Evolutionary conservation across 108 stramenopile species (phyloP).

Genomic region (Mediolabrus comicus): DNA sequence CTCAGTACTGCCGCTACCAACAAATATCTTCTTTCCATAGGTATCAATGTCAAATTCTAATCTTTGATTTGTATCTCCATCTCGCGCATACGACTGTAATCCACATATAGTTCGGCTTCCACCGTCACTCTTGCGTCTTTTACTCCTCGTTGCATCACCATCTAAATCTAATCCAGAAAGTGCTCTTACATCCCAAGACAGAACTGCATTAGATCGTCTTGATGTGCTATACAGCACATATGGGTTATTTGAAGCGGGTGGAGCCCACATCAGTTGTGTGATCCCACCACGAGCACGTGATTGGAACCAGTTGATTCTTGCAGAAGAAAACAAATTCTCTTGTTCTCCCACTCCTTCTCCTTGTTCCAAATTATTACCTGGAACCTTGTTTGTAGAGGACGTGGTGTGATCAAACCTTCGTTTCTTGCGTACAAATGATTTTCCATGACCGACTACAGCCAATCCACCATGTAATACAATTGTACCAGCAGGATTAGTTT

Average conservation of each 20-base stretch:
- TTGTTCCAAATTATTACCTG: no score
- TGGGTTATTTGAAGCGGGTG: constrained; percentile 28
- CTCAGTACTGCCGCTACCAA: constrained; percentile 54
- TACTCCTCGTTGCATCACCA: not conserved
- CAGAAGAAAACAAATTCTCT: constrained; percentile 53
- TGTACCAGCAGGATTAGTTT: constrained; percentile 30
- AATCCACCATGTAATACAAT: constrained; percentile 46
- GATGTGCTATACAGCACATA: constrained; percentile 62
- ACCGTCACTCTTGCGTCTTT: not conserved
- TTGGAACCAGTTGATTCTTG: constrained; percentile 76
- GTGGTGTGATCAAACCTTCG: constrained; percentile 44
- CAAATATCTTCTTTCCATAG: constrained; percentile 43
- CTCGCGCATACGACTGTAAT: constrained; percentile 57
- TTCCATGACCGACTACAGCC: constrained; percentile 76
- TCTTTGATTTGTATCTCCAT: constrained; percentile 79
- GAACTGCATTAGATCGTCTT: constrained; percentile 68
- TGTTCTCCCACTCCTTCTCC: constrained; percentile 3
- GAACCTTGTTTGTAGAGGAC: no score
- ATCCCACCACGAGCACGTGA: constrained; percentile 68
- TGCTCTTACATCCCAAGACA: constrained; percentile 82
- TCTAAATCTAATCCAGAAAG: constrained; percentile 42
- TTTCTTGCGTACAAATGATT: constrained; percentile 44
- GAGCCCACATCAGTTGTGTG: constrained; percentile 70
- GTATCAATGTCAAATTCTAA: constrained; percentile 65
- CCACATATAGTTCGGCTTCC: constrained; percentile 49